These are phyloP conservation scores for Calvatia gigantea DNA, from an alignment of 768 basidiomycete species.

Conservation along the genomic window DNA sequence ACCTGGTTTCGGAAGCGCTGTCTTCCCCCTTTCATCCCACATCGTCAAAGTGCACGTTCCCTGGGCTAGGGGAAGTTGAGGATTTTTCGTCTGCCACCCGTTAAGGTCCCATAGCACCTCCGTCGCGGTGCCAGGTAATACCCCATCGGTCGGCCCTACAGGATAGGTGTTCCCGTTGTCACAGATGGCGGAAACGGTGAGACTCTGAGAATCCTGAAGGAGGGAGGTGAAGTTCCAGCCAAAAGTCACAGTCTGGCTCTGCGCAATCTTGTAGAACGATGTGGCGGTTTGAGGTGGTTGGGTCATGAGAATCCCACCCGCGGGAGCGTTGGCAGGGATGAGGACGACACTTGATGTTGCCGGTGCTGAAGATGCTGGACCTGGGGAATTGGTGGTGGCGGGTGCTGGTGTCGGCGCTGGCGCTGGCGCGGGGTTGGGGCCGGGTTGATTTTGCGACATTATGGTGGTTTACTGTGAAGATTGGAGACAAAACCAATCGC, in stretches of 20 bases:
- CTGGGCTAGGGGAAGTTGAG: slow-evolving; percentile 65
- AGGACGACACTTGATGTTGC: background rate
- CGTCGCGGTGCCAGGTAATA: slow-evolving; percentile 64
- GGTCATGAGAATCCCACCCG: slow-evolving; percentile 61
- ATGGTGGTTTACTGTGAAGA: background rate
- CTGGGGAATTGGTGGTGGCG: background rate
- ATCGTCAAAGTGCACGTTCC: slow-evolving; percentile 70
- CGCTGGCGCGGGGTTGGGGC: background rate
- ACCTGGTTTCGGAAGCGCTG: slow-evolving; percentile 51
- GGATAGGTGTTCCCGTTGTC: slow-evolving; percentile 82
- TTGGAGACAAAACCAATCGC: background rate
- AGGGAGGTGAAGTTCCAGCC: slow-evolving; percentile 82
- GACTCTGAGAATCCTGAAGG: slow-evolving; percentile 53
- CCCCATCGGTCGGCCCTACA: slow-evolving; percentile 66
- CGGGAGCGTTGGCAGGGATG: slow-evolving; percentile 13
- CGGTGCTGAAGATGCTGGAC: background rate
- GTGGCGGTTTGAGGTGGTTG: slow-evolving; percentile 72
- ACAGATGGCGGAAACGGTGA: slow-evolving; percentile 76
- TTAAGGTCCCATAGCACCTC: slow-evolving; percentile 72
- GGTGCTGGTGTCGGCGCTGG: background rate
- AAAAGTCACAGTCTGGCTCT: slow-evolving; percentile 67
- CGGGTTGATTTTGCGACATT: slow-evolving; percentile 5
- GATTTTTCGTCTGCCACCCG: slow-evolving; percentile 53
- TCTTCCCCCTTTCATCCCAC: slow-evolving; percentile 69
- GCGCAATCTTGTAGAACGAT: slow-evolving; percentile 82